These are phyloP conservation scores for Aspergillus ellipticus DNA, from an alignment of 495 filamentous ascomycete species.

Conservation along the genomic window DNA sequence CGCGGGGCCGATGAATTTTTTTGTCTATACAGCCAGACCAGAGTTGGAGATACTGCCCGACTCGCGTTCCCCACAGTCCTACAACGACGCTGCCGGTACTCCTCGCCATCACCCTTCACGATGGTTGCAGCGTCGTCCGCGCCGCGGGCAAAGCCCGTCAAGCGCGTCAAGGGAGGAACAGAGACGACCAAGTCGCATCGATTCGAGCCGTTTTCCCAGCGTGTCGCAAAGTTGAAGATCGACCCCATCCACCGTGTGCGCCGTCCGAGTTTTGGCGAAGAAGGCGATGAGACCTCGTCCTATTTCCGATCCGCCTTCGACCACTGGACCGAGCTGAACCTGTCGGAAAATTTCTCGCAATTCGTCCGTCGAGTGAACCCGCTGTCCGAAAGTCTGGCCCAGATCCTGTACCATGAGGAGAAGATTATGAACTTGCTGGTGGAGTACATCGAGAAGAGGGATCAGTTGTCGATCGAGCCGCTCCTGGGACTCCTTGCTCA, in stretches of 20 bases:
- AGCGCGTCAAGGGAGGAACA: conserved; percentile 59
- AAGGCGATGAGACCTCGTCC: conserved; percentile 69
- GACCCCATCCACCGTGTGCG: conserved; percentile 87
- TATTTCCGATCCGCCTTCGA: conserved; percentile 79
- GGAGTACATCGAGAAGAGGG: conserved; percentile 70
- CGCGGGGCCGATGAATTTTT: conserved; percentile 43
- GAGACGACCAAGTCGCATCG: conserved; percentile 74
- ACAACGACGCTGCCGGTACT: conserved; percentile 29
- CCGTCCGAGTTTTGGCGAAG: conserved; percentile 68
- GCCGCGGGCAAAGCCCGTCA: conserved; percentile 61
- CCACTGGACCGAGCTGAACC: conserved; percentile 86
- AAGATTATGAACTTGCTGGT: conserved; percentile 76
- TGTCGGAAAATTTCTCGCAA: conserved; percentile 70
- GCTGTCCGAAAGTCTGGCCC: conserved; percentile 82
- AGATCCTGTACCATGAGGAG: conserved; percentile 83
- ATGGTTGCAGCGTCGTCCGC: conserved; percentile 61
- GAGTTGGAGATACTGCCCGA: conserved; percentile 13
- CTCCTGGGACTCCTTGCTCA: conserved; percentile 78
- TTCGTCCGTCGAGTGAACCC: conserved; percentile 71
- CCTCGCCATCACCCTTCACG: conserved; percentile 18
- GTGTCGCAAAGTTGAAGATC: conserved; percentile 89
- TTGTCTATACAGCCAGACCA: conserved; percentile 35
- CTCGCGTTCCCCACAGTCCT: conserved; percentile 10
- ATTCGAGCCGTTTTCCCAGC: conserved; percentile 89
- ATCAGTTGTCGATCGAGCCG: conserved; percentile 75